Base-by-base conservation (phyloP, 2,329 filamentous ascomycete genomes). In the Alternaria triticimaculans region DNA sequence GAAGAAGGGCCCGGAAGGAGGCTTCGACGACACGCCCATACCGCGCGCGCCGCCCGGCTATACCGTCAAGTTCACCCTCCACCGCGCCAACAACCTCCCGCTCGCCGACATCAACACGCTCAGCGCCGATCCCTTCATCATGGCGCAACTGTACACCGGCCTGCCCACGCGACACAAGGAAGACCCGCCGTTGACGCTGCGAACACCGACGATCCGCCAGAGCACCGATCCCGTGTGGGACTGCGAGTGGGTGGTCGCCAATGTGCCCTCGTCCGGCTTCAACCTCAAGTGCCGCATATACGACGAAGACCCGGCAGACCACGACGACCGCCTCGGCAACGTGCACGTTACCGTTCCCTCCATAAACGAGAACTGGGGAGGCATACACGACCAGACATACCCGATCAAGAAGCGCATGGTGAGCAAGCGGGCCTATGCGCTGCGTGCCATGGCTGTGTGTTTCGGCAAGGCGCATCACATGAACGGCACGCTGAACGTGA, bases 321-420 rank as follows among this genome's bases (percentile, higher is more conserved):
- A 91, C 68, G 92, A 98, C 76, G 95, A 98, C 80, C 87, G 93
- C 25, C 85, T 98, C 20, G 95, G 95, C 11, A 96, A 96, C 74
- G 92, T 93, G 4, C 93, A 93, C 50, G 83, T 97, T 58, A 81
- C 87, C 18, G 88, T 92, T 0, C 81, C 85, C 11, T 76, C 81
- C 2, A 76, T 97, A 7, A 83, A 83, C 51, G 88, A 91, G 45
- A 78, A 85, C 43, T 96, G 92, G 92, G 72, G 82, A 9, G 92
- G 92, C 0, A 87, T 94, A 55, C 85, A 86, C 5, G 84, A 90
- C 60, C 83, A 88, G 64, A 81, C 83, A 14, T 96, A 89, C 76
- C 86, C 89, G 57, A 88, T 96, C 60, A 94, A 92, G 84, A 97
- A 96, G 83, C 89, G 92, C 55, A 88, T 91, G 78, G 94, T 90